A percentile compares a stretch with the other conserved stretches of the same genome.
Conservation (phyloP, 345 rosid genomes). For the Linum trigynum region DNA sequence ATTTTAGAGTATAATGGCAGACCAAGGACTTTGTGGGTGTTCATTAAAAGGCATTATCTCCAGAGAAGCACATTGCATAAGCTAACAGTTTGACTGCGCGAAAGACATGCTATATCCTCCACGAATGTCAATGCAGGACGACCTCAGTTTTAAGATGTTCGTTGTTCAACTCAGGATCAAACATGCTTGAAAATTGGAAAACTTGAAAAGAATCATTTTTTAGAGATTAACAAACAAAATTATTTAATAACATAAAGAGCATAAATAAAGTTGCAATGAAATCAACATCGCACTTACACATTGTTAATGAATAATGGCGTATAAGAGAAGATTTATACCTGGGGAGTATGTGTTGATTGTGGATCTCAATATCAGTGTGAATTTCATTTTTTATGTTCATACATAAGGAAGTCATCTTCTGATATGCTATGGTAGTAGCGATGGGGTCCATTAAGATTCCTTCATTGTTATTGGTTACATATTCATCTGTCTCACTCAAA, state of each 20-base stretch:
- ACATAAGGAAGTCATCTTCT: slow-evolving; percentile 76
- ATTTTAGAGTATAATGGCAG: background rate
- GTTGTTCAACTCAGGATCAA: too few species aligned
- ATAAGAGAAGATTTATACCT: slow-evolving; percentile 33
- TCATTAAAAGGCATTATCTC: background rate
- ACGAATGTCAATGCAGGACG: too few species aligned
- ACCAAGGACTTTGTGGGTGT: background rate
- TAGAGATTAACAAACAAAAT: background rate
- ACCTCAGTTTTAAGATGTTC: too few species aligned
- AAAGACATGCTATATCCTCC: background rate
- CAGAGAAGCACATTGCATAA: background rate
- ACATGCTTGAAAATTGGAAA: too few species aligned
- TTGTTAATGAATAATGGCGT: background rate
- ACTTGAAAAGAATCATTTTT: too few species aligned
- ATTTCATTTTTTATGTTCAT: slow-evolving; percentile 74
- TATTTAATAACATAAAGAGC: too few species aligned
- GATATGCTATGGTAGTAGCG: slow-evolving; percentile 74
- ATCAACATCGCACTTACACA: background rate
- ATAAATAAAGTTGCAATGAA: background rate
- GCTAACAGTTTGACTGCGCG: background rate
- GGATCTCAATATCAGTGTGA: slow-evolving; percentile 83
- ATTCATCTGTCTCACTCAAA: slow-evolving; percentile 89
- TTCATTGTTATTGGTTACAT: slow-evolving; percentile 49
- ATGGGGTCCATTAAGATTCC: slow-evolving; percentile 50
- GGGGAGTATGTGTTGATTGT: slow-evolving; percentile 78